These are phyloP conservation scores for Vinca minor DNA, from an alignment of 257 asterid genomes.

Conservation along the genomic window DNA sequence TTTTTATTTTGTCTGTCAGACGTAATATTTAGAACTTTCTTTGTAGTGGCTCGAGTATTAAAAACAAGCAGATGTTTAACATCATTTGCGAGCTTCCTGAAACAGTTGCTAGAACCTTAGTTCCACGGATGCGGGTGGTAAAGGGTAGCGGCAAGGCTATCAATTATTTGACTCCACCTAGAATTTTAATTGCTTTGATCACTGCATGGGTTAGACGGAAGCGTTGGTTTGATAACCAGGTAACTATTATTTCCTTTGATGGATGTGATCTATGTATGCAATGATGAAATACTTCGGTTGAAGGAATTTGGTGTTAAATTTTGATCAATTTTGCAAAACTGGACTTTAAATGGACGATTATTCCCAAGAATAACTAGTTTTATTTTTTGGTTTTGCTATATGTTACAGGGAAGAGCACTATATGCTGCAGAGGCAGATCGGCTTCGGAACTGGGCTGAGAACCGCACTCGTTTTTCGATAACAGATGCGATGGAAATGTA, in stretches of 20 bases:
- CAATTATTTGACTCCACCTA: slow-evolving; percentile 91
- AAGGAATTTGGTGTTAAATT: too few relatives aligned
- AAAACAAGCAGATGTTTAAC: slow-evolving; percentile 94
- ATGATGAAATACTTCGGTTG: too few relatives aligned
- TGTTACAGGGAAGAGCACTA: slow-evolving; percentile 78
- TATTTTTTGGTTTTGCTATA: background rate
- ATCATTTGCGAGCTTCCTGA: slow-evolving; percentile 96
- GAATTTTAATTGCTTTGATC: slow-evolving; percentile 85
- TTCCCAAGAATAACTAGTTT: background rate
- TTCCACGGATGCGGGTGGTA: slow-evolving; percentile 93
- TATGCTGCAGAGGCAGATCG: slow-evolving; percentile 98
- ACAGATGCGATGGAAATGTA: slow-evolving; percentile 98
- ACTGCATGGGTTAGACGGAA: slow-evolving; percentile 94
- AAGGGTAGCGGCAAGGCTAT: slow-evolving; percentile 96
- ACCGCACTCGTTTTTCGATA: slow-evolving; percentile 78
- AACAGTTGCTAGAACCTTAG: slow-evolving; percentile 93
- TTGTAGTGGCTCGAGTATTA: slow-evolving; percentile 80
- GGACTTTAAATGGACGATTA: background rate
- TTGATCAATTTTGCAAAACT: too few relatives aligned
- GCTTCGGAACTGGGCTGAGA: slow-evolving; percentile 96
- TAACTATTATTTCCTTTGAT: too few relatives aligned
- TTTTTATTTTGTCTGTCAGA: background rate
- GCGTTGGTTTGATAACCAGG: slow-evolving; percentile 99
- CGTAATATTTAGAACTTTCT: slow-evolving; percentile 1
- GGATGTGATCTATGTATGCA: too few relatives aligned